These are phyloP conservation scores for Carnegiea gigantea DNA, from an alignment of 179 eudicot genomes.

Conservation along the genomic window DNA sequence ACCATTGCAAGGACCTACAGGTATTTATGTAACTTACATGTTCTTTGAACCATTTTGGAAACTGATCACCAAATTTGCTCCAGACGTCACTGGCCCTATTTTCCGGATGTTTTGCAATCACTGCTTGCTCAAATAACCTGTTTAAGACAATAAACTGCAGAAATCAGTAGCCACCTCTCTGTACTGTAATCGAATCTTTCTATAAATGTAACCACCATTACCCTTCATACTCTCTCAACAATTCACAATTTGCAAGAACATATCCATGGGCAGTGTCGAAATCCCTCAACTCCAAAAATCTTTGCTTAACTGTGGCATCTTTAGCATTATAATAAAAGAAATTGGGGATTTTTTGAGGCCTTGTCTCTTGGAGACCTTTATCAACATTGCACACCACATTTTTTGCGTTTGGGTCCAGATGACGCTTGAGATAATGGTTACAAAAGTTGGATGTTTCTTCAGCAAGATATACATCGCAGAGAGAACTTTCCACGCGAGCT, in stretches of 20 bases:
- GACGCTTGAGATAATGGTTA: background rate
- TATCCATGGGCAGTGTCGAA: background rate
- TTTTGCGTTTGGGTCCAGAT: background rate
- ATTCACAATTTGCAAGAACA: constrained; percentile 7
- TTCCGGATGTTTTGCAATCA: background rate
- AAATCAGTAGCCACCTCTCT: background rate
- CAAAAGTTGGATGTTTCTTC: background rate
- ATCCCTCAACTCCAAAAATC: background rate
- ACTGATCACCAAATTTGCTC: constrained; percentile 8
- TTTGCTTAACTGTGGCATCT: background rate
- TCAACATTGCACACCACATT: background rate
- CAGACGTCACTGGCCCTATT: background rate
- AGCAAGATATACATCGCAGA: background rate
- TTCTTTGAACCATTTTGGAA: background rate
- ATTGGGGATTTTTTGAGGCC: background rate
- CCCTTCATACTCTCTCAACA: background rate
- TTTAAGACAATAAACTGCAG: background rate
- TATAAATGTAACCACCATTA: background rate
- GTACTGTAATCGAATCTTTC: background rate
- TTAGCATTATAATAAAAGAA: background rate
- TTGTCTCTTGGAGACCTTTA: background rate
- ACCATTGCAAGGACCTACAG: background rate
- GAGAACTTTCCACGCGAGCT: background rate
- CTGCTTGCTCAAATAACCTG: constrained; percentile 9
- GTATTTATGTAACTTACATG: constrained; percentile 5